Evolutionary conservation across 2,329 filamentous ascomycete genomes (phyloP), one percentile per base, ranked within the genome.

Genomic region (Xenoacremonium recifei): DNA sequence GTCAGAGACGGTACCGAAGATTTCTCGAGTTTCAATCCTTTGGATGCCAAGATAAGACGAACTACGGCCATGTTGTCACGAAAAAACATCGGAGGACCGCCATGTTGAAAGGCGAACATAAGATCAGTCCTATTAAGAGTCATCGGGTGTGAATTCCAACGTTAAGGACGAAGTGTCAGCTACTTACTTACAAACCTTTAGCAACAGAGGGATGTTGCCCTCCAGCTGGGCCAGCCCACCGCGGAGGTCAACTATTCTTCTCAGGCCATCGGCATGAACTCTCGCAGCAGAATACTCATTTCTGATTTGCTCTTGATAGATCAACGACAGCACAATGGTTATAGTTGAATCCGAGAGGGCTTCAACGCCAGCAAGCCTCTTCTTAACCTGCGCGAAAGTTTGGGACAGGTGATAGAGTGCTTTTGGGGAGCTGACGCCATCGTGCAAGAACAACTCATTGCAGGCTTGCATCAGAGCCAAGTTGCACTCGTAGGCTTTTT

Each of bases 161-260:
- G 9, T 27, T 27, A 27, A 27, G 23, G 13, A 13, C 9, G 23
- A 27, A 27, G 9, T 7, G 23, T 13, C 5, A 27, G 16, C 39
- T 18, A 40, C 51, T 23, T 49, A 56, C 53, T 57, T 58, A 50
- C 54, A 55, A 9, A 58, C 41, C 35, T 59, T 59, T 25, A 58
- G 21, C 4, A 55, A 31, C 4, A 58, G 45, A 3, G 39, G 16
- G 6, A 16, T 23, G 19, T 50, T 50, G 7, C 33, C 23, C 16
- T 55, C 37, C 17, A 69, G 13, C 6, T 46, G 17, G 2, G 21
- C 11, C 6, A 57, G 42, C 2, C 47, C 41, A 3, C 54, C 54
- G 6, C 47, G 44, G n/a, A 51, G 44, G 17, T 47, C 30, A 27
- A 59, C 27, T 34, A 60, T 45, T 19, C 23, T 48, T 34, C 45